A percentile compares a stretch with the other conserved stretches of the same genome.
phyloP scores from a whole-genome alignment of 805 yeast species.

The Saccharomycopsis microspora region DNA sequence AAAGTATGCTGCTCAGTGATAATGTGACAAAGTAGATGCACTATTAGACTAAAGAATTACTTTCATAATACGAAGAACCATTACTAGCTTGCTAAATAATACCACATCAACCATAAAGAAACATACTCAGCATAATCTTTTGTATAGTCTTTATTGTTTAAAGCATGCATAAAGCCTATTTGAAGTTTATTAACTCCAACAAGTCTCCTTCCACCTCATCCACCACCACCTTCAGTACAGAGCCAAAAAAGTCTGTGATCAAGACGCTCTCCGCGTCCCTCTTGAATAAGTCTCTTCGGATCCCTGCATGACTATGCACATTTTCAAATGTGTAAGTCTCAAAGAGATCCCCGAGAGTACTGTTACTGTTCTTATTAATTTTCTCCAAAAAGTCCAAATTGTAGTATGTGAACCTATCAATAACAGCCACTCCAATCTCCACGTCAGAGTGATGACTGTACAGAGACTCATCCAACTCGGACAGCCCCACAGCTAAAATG shows the following conservation, averaged over 20 bases:
- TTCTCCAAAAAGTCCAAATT: constrained; percentile 81
- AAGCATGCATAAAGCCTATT: neutral
- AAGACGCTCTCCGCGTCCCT: constrained; percentile 58
- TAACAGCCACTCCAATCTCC: constrained; percentile 95
- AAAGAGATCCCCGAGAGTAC: constrained; percentile 74
- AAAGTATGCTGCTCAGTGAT: no score
- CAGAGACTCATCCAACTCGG: constrained; percentile 77
- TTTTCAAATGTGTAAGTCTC: constrained; percentile 75
- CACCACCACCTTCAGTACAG: constrained; percentile 69
- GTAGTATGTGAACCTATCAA: constrained; percentile 90
- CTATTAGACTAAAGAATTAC: no score
- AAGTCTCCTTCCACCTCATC: constrained; percentile 45
- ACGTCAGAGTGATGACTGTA: constrained; percentile 94
- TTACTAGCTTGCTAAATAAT: no score
- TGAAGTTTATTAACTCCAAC: constrained; percentile 21
- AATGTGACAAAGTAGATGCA: no score
- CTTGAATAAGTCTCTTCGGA: constrained; percentile 66
- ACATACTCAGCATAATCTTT: no score
- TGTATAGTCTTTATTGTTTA: no score
- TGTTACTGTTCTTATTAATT: constrained; percentile 61
- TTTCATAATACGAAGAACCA: no score
- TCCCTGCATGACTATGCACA: constrained; percentile 90
- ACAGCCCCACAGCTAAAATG: constrained; percentile 85
- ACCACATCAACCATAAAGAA: no score
- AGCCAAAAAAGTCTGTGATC: constrained; percentile 91